Percentiles rank a stretch among this genome's conserved stretches.
Conservation (phyloP, 345 rosid genomes). For the Hibiscus trionum region DNA sequence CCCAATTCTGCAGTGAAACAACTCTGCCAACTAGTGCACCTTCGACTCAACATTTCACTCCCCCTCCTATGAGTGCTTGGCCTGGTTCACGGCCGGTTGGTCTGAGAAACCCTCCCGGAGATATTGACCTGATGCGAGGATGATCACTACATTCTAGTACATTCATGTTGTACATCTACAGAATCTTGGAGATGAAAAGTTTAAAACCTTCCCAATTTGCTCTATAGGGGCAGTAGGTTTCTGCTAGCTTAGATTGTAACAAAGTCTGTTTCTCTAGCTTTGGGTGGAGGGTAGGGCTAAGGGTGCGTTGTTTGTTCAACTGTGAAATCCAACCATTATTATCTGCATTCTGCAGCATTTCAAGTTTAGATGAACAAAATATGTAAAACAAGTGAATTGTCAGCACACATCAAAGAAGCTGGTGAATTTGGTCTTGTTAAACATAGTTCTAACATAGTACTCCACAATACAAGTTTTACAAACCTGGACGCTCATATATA, state of each 20-base stretch:
- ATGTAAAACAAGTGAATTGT: neutral
- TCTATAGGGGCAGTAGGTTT: slow-evolving; percentile 18
- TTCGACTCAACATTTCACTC: slow-evolving; percentile 38
- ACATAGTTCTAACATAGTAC: neutral
- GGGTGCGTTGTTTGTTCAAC: neutral
- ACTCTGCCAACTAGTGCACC: slow-evolving; percentile 28
- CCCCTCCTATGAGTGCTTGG: slow-evolving; percentile 52
- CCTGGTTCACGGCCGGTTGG: slow-evolving; percentile 52
- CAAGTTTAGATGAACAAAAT: neutral
- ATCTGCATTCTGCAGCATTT: neutral
- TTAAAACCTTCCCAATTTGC: slow-evolving; percentile 8
- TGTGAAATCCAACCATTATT: neutral
- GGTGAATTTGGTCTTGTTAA: neutral
- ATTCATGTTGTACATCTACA: slow-evolving; percentile 43
- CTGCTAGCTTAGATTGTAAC: slow-evolving; percentile 38
- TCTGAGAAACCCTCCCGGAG: slow-evolving; percentile 69
- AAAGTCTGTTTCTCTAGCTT: slow-evolving; percentile 10
- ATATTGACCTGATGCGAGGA: slow-evolving; percentile 84
- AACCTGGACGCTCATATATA: neutral
- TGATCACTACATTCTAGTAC: slow-evolving; percentile 37
- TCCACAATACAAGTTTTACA: neutral
- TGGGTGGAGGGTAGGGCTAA: neutral
- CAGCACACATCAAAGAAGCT: neutral
- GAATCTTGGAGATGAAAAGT: slow-evolving; percentile 13
- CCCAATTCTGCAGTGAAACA: slow-evolving; percentile 25